phyloP scores from a whole-genome alignment of 352 stramenopile genomes.

The Globisporangium camurandrum region DNA sequence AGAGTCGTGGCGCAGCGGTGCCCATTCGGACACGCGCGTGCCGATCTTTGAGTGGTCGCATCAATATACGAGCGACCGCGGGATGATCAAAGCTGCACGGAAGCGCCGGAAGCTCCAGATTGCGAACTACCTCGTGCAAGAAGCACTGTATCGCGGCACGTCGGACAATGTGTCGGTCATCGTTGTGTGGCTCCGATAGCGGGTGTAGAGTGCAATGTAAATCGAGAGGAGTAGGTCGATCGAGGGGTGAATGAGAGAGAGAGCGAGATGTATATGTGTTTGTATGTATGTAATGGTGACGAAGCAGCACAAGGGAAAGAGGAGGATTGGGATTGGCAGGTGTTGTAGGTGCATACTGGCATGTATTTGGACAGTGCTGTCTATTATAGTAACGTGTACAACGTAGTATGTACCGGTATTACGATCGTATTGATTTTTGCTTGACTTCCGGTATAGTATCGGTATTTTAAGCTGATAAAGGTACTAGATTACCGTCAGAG shows the following conservation, averaged over 20 bases:
- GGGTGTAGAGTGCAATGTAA: background rate
- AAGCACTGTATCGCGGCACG: slow-evolving; percentile 85
- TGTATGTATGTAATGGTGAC: too few species aligned
- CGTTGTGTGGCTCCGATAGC: slow-evolving; percentile 82
- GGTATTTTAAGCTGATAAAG: too few species aligned
- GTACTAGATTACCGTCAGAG: too few species aligned
- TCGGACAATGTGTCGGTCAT: slow-evolving; percentile 90
- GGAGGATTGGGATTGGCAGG: too few species aligned
- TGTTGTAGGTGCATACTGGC: too few species aligned
- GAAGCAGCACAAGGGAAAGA: too few species aligned
- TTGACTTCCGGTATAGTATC: too few species aligned
- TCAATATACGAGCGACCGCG: slow-evolving; percentile 84
- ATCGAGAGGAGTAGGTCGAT: background rate
- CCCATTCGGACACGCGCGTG: slow-evolving; percentile 76
- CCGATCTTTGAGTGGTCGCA: slow-evolving; percentile 88
- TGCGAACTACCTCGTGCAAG: slow-evolving; percentile 88
- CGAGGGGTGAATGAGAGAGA: background rate
- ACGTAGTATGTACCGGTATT: too few species aligned
- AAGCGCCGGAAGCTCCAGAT: slow-evolving; percentile 87
- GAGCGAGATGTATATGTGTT: background rate
- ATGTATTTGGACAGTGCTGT: too few species aligned
- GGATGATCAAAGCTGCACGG: slow-evolving; percentile 86
- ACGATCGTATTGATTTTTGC: too few species aligned
- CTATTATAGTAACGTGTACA: too few species aligned
- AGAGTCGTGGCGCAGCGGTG: slow-evolving; percentile 73